Evolutionary conservation across 2,329 filamentous ascomycete species (phyloP).

Genomic region (Teratosphaeria destructans): DNA sequence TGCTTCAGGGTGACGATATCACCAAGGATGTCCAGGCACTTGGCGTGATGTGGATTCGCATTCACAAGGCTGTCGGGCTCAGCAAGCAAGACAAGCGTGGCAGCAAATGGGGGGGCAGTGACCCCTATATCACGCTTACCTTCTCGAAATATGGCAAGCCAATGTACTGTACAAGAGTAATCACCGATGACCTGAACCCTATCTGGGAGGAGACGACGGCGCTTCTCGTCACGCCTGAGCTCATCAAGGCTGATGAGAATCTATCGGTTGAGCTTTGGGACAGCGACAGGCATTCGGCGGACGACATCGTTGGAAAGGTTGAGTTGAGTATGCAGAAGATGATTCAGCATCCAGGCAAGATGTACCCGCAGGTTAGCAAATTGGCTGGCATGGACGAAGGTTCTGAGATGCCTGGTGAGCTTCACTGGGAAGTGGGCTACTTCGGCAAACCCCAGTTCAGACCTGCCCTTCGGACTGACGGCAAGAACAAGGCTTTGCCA

Average conservation of each 20-base stretch:
- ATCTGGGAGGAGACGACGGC: conserved; percentile 84
- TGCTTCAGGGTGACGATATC: conserved; percentile 84
- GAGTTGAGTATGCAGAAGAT: conserved; percentile 90
- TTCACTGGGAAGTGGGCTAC: conserved; percentile 94
- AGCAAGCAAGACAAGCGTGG: conserved; percentile 86
- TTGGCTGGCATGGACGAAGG: conserved; percentile 73
- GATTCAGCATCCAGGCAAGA: conserved; percentile 84
- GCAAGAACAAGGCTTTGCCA: conserved; percentile 69
- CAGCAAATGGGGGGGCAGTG: conserved; percentile 75
- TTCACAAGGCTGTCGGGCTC: conserved; percentile 75
- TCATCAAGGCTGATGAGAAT: conserved; percentile 89
- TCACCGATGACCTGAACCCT: conserved; percentile 87
- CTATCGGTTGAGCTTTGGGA: conserved; percentile 94
- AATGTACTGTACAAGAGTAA: conserved; percentile 94
- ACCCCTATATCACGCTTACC: conserved; percentile 88
- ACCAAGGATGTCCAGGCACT: conserved; percentile 80
- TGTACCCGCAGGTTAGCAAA: conserved; percentile 82
- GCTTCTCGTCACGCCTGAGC: conserved; percentile 73
- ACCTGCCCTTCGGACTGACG: conserved; percentile 72
- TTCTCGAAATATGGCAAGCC: conserved; percentile 97
- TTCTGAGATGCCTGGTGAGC: conserved; percentile 80
- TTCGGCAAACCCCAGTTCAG: conserved; percentile 87
- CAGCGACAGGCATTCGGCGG: conserved; percentile 80
- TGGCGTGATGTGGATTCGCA: conserved; percentile 84
- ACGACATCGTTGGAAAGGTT: conserved; percentile 91